Base-by-base conservation (phyloP, 495 filamentous ascomycete genomes). In the Copromyces sp. region DNA sequence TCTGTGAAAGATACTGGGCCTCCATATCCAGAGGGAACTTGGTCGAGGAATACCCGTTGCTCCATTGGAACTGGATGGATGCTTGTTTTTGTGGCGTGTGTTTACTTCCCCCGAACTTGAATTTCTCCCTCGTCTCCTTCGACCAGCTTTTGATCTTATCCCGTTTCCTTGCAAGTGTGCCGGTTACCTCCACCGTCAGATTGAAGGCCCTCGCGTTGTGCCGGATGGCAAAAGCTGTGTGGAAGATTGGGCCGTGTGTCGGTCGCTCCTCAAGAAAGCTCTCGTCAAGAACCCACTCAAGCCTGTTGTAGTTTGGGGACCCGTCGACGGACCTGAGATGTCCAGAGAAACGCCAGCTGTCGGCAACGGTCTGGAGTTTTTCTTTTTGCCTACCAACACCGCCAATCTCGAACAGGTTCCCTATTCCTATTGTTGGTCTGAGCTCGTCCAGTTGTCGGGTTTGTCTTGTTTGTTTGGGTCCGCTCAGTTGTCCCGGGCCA, bases 161-260 rank as follows among this genome's bases (percentile, higher is more conserved):
- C 8, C 73, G 71, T 4, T 39, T 9, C n/a, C 35, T 68, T 24
- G 70, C 42, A 0, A 78, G 73, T 20, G 68, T 76, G 4, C 80
- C 81, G 39, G 72, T 75, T 17, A 82, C 73, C 7, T 78, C 72
- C 20, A 82, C 77, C 16, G 73, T 77, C 72, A 82, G 79, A 68
- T 77, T 72, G 73, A 82, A 82, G 14, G 70, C 73, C 40, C 74
- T 74, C 35, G 74, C 74, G 45, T 80, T 77, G 47, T 82, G 81
- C 42, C 81, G 74, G 44, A 82, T 71, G 3, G 79, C 77, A 32
- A 82, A 82, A 3, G 74, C 81, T 29, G 81, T 80, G 45, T 81
- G 77, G 68, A 82, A 75, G 4, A 73, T 59, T 53, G 77, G 77
- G 72, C 70, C 75, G 68, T 81, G 79, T 16, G 68, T 72, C 16